These are phyloP conservation scores for Ustilago nuda DNA, from an alignment of 1,284 basidiomycete genomes.

Conservation along the genomic window DNA sequence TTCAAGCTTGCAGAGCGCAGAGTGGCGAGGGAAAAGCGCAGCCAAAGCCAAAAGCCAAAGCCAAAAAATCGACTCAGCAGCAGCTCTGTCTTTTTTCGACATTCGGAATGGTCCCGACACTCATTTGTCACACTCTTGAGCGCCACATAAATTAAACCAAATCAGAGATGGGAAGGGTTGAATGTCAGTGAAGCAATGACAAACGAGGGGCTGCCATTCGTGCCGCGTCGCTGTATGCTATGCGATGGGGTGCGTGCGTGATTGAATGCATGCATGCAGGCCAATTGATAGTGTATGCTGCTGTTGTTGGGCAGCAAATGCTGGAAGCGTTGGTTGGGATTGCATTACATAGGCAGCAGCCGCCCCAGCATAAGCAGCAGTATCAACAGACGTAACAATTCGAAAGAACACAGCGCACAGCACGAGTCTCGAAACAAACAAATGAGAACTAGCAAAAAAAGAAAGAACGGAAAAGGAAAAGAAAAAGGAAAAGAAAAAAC, in stretches of 20 bases:
- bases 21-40: background rate
- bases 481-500: background rate
- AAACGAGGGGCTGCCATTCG: constrained; percentile 4
- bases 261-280: background rate
- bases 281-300: background rate
- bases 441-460: background rate
- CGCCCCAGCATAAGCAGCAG: background rate
- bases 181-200: background rate
- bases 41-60: background rate
- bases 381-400: background rate
- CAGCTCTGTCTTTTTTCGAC: background rate
- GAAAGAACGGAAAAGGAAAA: background rate
- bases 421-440: constrained; percentile 1
- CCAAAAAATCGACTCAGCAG: background rate
- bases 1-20: background rate
- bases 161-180: background rate
- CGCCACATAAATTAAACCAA: background rate
- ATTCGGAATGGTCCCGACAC: background rate
- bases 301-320: background rate
- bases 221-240: constrained; percentile 1
- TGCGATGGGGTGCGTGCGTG: background rate
- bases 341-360: background rate
- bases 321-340: background rate
- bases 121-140: background rate
- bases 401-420: constrained; percentile 8